Evolutionary conservation across 164 flowering plant species (phyloP), one percentile per base, ranked within the genome.

Genomic region (Piper longum): DNA sequence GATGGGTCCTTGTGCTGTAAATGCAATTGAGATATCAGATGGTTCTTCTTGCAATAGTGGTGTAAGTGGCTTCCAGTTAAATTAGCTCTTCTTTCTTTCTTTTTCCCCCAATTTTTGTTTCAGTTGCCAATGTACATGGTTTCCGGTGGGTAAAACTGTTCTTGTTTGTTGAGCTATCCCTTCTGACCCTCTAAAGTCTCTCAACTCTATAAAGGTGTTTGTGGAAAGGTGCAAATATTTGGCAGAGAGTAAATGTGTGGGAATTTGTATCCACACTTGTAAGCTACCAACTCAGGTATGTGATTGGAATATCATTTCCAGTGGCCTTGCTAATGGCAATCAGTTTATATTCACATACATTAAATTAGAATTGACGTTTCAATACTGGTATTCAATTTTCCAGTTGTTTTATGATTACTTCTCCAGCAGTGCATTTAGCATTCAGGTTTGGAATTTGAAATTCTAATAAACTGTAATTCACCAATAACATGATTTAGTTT

Each of bases 211-310:
- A 66, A 56, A 92, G 98, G 98, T 92, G 41, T 85, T 83, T 65
- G 96, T 93, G 2, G 95, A 89, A 69, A 88, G 78, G 71, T 93
- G 98, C 84, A 89, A 83, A 76, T 93, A 89, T 57, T 70, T 93
- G 67, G 97, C 89, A 72, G 92, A 89, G 72, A 88, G 97, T 80
- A 93, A 89, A 76, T 93, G 98, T 60, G 82, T 85, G 1, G 97
- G 96, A 13, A 75, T 88, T 62, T 92, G 98, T 61, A 70, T 83
- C 45, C 86, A 92, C 62, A 89, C 98, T 4, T 92, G 98, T 65
- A 92, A 92, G 70, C 82, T 89, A 64, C 97, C 98, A 42, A 89
- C 98, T 43, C 98, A 92, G 93, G 98, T 87, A 13, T 62, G 81
- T 71, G 16, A 44, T 41, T 36, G 14, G 8, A 48, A 11, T 9